Conservation (phyloP, 1,139 yeast genomes). For the Torulaspora globosa region DNA sequence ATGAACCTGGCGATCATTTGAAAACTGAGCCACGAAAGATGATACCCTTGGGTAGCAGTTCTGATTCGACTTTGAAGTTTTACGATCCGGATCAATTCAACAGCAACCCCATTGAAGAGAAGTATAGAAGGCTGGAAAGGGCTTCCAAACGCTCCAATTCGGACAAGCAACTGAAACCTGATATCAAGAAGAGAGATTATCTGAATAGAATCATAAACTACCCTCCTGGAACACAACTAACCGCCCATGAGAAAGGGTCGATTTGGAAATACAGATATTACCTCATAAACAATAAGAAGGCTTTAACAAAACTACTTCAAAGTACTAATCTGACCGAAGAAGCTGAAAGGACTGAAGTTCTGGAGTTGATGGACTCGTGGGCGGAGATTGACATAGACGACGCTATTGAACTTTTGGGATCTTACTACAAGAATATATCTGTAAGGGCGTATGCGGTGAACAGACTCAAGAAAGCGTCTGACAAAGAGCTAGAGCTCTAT, state of each 20-base stretch:
- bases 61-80: slow-evolving; percentile 44
- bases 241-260: slow-evolving; percentile 79
- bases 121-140: slow-evolving; percentile 79
- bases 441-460: slow-evolving; percentile 86
- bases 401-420: slow-evolving; percentile 82
- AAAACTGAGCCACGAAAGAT: slow-evolving; percentile 29
- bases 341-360: slow-evolving; percentile 71
- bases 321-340: slow-evolving; percentile 88
- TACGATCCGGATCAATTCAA: slow-evolving; percentile 63
- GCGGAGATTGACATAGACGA: slow-evolving; percentile 87
- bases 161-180: slow-evolving; percentile 85
- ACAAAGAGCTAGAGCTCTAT: slow-evolving; percentile 74
- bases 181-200: slow-evolving; percentile 76
- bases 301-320: slow-evolving; percentile 79
- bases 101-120: slow-evolving; percentile 81
- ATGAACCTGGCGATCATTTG: slow-evolving; percentile 32
- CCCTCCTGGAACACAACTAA: slow-evolving; percentile 79
- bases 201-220: slow-evolving; percentile 62
- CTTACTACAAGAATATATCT: slow-evolving; percentile 53
- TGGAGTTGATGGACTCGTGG: slow-evolving; percentile 55
- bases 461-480: slow-evolving; percentile 70
- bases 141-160: slow-evolving; percentile 63
- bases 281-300: slow-evolving; percentile 68
- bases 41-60: slow-evolving; percentile 35
- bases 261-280: slow-evolving; percentile 92